Base-by-base conservation (phyloP, 257 asterid genomes). In the Solanum boliviense region DNA sequence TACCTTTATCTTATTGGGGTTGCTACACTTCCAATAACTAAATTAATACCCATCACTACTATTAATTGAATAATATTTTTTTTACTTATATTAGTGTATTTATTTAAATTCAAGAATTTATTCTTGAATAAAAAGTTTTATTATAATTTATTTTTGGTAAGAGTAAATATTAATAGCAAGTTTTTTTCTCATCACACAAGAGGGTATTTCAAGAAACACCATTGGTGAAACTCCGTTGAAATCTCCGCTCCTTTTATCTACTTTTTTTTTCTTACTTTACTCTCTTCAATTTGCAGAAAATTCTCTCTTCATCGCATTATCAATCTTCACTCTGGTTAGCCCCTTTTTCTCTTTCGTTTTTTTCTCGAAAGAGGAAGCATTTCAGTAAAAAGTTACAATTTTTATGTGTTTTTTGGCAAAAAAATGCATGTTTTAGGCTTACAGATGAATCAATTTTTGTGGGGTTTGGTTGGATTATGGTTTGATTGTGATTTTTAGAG, bases 381-480 rank as follows among this genome's bases (percentile, higher is more conserved):
- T 65, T 27, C 16, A 68, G 75, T 39, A 12, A 3, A 41, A 76
- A 76, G 34, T 76, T 76, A 7, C 60, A n/a, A 25, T 39, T 76
- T 76, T 76, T 76, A n/a, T 74, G 31, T 36, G 65, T 76, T n/a
- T 76, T 15, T 39, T 18, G 0, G 32, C 12, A 41, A 85, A 20
- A 31, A 35, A 90, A 89, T 89, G 89, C 91, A 86, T 93, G 87
- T 88, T 89, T 91, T 85, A 83, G 81, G 81, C 7, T 67, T 71
- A 75, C 31, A 12, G 83, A 90, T 88, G 78, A 52, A 74, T 62
- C 20, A 65, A 86, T 76, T 92, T 87, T 87, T 85, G 85, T 89
- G 93, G 88, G 88, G 85, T 88, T 92, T 84, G 29, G 52, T 92
- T 89, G 72, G 87, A 86, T 91, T 91, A 52, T 88, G 67, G 46